Evolutionary conservation across 1,284 basidiomycete genomes (phyloP).

Genomic region (Kalmanozyma brasiliensis): DNA sequence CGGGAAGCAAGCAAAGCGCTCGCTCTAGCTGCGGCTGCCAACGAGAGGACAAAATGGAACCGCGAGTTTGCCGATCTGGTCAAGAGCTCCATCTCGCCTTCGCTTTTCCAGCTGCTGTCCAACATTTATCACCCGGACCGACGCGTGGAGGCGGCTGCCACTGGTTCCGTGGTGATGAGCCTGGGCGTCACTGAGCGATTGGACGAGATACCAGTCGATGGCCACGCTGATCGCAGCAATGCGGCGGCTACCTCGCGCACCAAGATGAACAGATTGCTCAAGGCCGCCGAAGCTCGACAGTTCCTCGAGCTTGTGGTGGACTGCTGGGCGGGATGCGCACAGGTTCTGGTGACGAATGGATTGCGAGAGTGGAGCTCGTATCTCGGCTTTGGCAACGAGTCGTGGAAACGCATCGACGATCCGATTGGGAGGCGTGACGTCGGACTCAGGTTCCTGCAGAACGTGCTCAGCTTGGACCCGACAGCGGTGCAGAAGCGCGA

Average conservation of each 20-base stretch:
- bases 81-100: slow-evolving; percentile 72
- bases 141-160: slow-evolving; percentile 17
- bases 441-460: slow-evolving; percentile 77
- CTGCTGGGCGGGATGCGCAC: slow-evolving; percentile 81
- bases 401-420: slow-evolving; percentile 75
- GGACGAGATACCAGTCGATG: slow-evolving; percentile 9
- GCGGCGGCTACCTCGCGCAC: slow-evolving; percentile 9
- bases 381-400: slow-evolving; percentile 73
- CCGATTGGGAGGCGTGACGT: slow-evolving; percentile 74
- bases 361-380: slow-evolving; percentile 77
- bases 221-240: background rate
- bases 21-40: slow-evolving; percentile 67
- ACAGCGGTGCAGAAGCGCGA: slow-evolving; percentile 20
- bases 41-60: slow-evolving; percentile 48
- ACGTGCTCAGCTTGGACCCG: slow-evolving; percentile 76
- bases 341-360: slow-evolving; percentile 75
- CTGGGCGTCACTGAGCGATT: slow-evolving; percentile 35
- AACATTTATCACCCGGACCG: slow-evolving; percentile 70
- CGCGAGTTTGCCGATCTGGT: slow-evolving; percentile 71
- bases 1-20: background rate
- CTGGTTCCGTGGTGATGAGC: slow-evolving; percentile 36
- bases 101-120: slow-evolving; percentile 76
- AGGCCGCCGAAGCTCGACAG: slow-evolving; percentile 65
- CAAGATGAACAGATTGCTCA: slow-evolving; percentile 45
- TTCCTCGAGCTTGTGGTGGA: slow-evolving; percentile 74